These are phyloP conservation scores for Massariosphaeria phaeospora DNA, from an alignment of 495 filamentous ascomycete genomes.

Conservation along the genomic window DNA sequence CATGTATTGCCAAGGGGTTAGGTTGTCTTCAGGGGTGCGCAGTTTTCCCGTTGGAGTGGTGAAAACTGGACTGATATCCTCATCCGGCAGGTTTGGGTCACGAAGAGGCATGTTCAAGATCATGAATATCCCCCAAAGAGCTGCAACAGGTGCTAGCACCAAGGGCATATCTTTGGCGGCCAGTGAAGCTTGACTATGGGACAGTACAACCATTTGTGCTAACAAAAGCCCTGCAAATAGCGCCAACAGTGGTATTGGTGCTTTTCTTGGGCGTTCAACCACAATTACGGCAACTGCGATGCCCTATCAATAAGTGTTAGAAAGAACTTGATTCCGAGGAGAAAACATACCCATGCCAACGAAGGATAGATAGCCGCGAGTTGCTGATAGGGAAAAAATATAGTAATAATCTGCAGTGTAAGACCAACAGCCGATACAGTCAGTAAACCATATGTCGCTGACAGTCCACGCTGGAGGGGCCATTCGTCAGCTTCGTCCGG, in stretches of 20 bases:
- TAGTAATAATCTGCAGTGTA: constrained; percentile 41
- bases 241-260: constrained; percentile 39
- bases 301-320: constrained; percentile 37
- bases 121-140: constrained; percentile 45
- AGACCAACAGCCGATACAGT: constrained; percentile 43
- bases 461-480: constrained; percentile 32
- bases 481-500: constrained; percentile 36
- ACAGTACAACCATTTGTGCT: constrained; percentile 40
- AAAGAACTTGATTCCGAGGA: neutral
- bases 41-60: constrained; percentile 53
- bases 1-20: constrained; percentile 76
- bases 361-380: constrained; percentile 36
- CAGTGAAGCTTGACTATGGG: constrained; percentile 33
- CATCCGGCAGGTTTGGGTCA: constrained; percentile 51
- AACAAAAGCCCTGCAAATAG: constrained; percentile 39
- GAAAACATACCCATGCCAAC: constrained; percentile 47
- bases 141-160: constrained; percentile 41
- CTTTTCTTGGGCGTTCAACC: constrained; percentile 48
- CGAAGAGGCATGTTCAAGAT: constrained; percentile 71
- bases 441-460: constrained; percentile 42
- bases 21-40: constrained; percentile 76
- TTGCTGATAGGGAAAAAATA: constrained; percentile 37
- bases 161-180: constrained; percentile 40
- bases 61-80: constrained; percentile 58
- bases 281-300: constrained; percentile 45